These are phyloP conservation scores for Penicillium crustosum DNA, from an alignment of 2,329 filamentous ascomycete species.

Conservation along the genomic window DNA sequence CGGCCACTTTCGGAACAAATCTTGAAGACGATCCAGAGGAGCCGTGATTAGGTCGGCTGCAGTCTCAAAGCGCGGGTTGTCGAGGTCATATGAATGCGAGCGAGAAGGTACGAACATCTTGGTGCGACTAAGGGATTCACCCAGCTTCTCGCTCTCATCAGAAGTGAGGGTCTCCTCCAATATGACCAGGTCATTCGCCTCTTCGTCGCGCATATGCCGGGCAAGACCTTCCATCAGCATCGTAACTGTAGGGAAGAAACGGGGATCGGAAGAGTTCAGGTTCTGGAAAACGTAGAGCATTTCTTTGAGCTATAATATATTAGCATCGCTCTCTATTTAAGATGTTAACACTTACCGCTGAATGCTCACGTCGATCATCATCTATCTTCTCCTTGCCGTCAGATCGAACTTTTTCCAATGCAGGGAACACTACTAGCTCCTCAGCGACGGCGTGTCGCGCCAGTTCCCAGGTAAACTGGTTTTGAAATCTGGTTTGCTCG, in stretches of 20 bases:
- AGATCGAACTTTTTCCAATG: constrained; percentile 51
- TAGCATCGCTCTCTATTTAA: neutral
- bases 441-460: constrained; percentile 54
- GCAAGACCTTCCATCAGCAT: constrained; percentile 47
- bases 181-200: constrained; percentile 50
- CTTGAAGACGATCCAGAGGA: constrained; percentile 57
- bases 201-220: constrained; percentile 54
- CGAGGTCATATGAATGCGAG: constrained; percentile 52
- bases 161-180: constrained; percentile 47
- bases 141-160: constrained; percentile 40
- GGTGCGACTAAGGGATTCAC: constrained; percentile 51
- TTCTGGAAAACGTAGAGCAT: constrained; percentile 52
- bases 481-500: constrained; percentile 48
- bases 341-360: constrained; percentile 33
- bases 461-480: constrained; percentile 56
- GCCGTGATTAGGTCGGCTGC: constrained; percentile 55
- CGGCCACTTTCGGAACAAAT: constrained; percentile 59
- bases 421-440: constrained; percentile 57
- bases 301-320: constrained; percentile 50
- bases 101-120: constrained; percentile 56
- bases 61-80: constrained; percentile 58
- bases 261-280: constrained; percentile 40
- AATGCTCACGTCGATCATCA: constrained; percentile 51
- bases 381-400: constrained; percentile 52
- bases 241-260: constrained; percentile 48